Evolutionary conservation across 148 eudicot genomes (phyloP).

Genomic region (Camellia granthamiana): DNA sequence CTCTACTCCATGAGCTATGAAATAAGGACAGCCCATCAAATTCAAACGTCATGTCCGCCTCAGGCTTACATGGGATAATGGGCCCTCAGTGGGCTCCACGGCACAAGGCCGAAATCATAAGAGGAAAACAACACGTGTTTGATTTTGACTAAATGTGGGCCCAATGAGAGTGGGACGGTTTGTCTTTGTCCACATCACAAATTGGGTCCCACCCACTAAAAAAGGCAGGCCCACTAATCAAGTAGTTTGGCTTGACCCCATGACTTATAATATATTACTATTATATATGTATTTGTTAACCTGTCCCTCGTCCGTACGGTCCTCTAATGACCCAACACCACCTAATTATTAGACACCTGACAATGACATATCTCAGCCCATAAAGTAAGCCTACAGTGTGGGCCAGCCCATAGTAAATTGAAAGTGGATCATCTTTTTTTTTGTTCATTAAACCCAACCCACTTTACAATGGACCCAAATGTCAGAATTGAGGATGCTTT

Average conservation of each 20-base stretch:
- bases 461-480: too few species aligned
- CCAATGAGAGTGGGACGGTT: not conserved
- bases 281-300: not conserved
- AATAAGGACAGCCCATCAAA: not conserved
- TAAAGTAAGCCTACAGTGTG: too few species aligned
- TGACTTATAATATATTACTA: too few species aligned
- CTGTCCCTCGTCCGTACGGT: not conserved
- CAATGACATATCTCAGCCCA: not conserved
- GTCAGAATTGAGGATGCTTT: too few species aligned
- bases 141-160: not conserved
- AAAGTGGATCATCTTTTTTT: too few species aligned
- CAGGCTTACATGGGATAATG: not conserved
- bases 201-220: not conserved
- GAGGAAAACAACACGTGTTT: not conserved
- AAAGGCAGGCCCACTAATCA: not conserved
- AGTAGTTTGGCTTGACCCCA: not conserved
- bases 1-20: too few species aligned
- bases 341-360: not conserved
- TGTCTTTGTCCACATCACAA: not conserved
- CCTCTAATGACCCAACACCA: not conserved
- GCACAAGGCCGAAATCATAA: not conserved
- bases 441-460: not conserved
- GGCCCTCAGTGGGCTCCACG: not conserved
- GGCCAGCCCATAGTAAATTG: too few species aligned
- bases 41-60: constrained; percentile 12